These are phyloP conservation scores for Pichia inconspicua DNA, from an alignment of 1,139 yeast genomes.

Conservation along the genomic window DNA sequence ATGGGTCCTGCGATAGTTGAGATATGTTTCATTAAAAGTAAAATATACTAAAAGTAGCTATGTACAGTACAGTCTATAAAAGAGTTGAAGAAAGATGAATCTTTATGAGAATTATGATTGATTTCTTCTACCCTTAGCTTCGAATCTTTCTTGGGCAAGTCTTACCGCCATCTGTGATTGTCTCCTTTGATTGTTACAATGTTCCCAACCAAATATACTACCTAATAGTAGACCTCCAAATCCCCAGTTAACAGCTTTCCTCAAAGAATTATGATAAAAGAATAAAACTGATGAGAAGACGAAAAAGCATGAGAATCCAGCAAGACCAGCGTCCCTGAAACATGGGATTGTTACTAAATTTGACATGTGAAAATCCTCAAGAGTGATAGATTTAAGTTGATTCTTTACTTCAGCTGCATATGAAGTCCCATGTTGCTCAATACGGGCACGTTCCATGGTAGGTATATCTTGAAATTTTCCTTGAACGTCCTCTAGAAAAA, in stretches of 20 bases:
- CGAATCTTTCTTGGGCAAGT: conserved; percentile 43
- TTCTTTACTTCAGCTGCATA: conserved; percentile 2
- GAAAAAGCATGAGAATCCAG: conserved; percentile 81
- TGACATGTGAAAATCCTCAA: conserved; percentile 49
- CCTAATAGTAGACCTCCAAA: conserved; percentile 76
- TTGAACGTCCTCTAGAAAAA: conserved; percentile 26
- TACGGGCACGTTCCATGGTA: not conserved
- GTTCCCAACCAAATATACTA: conserved; percentile 85
- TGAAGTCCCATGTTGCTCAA: not conserved
- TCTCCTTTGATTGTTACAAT: conserved; percentile 68
- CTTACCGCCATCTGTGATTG: conserved; percentile 55
- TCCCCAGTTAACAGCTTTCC: conserved; percentile 71
- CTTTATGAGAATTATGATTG: conserved; percentile 1
- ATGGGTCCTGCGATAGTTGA: conserved; percentile 31
- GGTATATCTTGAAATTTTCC: conserved; percentile 20
- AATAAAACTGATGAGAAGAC: conserved; percentile 71
- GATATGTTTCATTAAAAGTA: not conserved
- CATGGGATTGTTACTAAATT: conserved; percentile 70
- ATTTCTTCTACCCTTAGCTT: conserved; percentile 12
- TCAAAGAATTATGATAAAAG: conserved; percentile 55
- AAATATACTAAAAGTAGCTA: not conserved
- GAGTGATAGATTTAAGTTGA: conserved; percentile 12
- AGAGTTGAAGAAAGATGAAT: not conserved
- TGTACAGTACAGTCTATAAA: not conserved
- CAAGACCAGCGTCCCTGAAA: conserved; percentile 78